Evolutionary conservation across 2,329 filamentous ascomycete species (phyloP), one percentile per base, ranked within the genome.

Genomic region (Colletotrichum tanaceti): DNA sequence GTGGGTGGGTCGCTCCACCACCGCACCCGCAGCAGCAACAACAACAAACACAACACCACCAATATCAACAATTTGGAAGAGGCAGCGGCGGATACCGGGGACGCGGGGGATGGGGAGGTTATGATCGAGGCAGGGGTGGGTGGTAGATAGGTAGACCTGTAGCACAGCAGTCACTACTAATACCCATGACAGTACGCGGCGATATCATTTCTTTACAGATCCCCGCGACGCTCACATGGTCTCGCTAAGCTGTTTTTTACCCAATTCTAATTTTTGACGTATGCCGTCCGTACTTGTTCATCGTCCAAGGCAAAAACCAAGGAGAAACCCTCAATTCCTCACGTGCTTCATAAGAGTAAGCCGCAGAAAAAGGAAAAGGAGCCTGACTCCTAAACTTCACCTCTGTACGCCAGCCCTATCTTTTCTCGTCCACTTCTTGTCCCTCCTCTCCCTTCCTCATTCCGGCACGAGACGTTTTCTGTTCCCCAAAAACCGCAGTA

Each of bases 221-320:
- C 14, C 10, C 14, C 9, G 24, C 39, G 14, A 32, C 16, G 55
- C 43, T 35, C 43, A 39, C 28, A 43, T 46, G 52, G 43, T 46
- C 44, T 49, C 44, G 10, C 16, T 9, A 57, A 41, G 53, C 38
- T 32, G 46, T 50, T 60, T 46, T 44, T 35, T 65, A 64, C 63
- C 47, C 65, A 69, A 68, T 50, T 69, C 55, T 69, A 52, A 67
- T 60, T 39, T 57, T 52, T 50, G 54, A 54, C 58, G 58, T 49
- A 14, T 60, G 41, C 54, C 62, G 61, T 53, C 70, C 64, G 63
- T 71, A 60, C 65, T 71, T 58, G 68, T 72, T 64, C 70, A 71
- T 63, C 53, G 58, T 72, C 70, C 70, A 69, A 68, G 54, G 60
- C 61, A 69, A 50, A 61, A 71, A 59, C 46, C 46, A 60, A 62